Evolutionary conservation across 2,329 filamentous ascomycete genomes (phyloP), one percentile per base, ranked within the genome.

Genomic region (Sporothrix inflata): DNA sequence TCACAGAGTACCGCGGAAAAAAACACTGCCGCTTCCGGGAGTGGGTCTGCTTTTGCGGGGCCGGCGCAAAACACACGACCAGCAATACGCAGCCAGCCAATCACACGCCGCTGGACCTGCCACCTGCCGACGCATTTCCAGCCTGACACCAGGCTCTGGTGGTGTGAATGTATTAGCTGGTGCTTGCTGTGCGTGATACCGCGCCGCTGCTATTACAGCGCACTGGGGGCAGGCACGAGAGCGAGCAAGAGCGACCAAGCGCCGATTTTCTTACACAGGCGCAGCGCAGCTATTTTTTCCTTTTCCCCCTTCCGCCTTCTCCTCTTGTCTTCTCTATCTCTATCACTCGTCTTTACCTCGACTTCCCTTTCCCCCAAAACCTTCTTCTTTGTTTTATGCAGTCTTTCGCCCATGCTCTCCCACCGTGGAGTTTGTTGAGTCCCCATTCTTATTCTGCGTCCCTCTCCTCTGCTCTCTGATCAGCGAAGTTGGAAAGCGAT

Each of bases 181-280:
- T 21, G 24, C 9, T 34, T 45, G n/a, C 40, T 66, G 63, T 49
- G n/a, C 11, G 8, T n/a, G 27, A 34, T 45, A 45, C 14, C 61
- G 61, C 40, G 61, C 34, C n/a, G 57, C 19, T 21, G 60, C 60
- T 45, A 45, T 40, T 53, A 24, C 66, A 53, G 30, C 30, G 38
- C 11, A 4, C 34, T 69, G 30, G 49, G 63, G 42, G 66, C 49
- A 69, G 66, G 66, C 30, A 57, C 66, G 40, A 55, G 38, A 27
- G 70, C 61, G 55, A 47, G 66, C 34, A 49, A 34, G 38, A 40
- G 49, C 51, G 47, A 67, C 60, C 66, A 72, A 53, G 45, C 49
- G 68, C 51, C 71, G 71, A 53, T 53, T 73, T 73, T 68, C 63
- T 49, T 49, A 66, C 40, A 55, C 47, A n/a, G n/a, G 19, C 34